A percentile compares a stretch with the other conserved stretches of the same genome.
Conservation (phyloP, 2,329 filamentous ascomycete genomes). For the Sarocladiaceae sp. region DNA sequence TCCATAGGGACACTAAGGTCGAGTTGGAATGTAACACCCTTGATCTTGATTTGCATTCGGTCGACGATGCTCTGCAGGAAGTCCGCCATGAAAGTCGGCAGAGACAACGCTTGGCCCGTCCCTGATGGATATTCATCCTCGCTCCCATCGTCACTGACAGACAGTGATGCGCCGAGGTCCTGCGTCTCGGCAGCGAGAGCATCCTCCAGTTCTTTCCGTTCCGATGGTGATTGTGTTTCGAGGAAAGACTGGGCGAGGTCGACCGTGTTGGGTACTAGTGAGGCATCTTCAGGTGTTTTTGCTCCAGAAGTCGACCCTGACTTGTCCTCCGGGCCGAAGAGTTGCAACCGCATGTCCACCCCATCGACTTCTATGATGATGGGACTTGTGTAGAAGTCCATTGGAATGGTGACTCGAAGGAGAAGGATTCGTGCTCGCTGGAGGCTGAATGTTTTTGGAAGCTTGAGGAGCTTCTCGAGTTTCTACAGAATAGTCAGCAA, state of each 20-base stretch:
- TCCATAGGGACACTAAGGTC: conserved; percentile 54
- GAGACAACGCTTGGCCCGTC: conserved; percentile 62
- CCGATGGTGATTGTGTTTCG: conserved; percentile 59
- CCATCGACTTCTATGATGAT: conserved; percentile 79
- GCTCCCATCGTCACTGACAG: conserved; percentile 54
- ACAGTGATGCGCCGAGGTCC: conserved; percentile 54
- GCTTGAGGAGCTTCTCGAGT: conserved; percentile 65
- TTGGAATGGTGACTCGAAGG: conserved; percentile 75
- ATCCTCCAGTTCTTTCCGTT: conserved; percentile 62
- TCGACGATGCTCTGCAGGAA: conserved; percentile 71
- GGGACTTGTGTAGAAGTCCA: conserved; percentile 80
- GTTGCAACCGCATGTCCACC: conserved; percentile 62
- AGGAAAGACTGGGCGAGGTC: conserved; percentile 75
- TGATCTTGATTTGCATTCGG: conserved; percentile 60
- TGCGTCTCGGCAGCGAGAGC: conserved; percentile 58
- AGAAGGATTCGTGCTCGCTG: conserved; percentile 68
- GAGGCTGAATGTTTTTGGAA: conserved; percentile 67
- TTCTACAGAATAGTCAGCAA: conserved; percentile 51
- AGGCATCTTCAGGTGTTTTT: conserved; percentile 20
- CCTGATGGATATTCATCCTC: conserved; percentile 57
- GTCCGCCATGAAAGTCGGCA: conserved; percentile 64
- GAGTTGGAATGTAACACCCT: conserved; percentile 58
- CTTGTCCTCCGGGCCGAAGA: conserved; percentile 32
- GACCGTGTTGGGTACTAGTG: conserved; percentile 58
- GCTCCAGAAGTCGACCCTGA: conserved; percentile 29